Percentiles rank a stretch among this genome's conserved stretches.
Evolutionary conservation across 1,139 yeast species (phyloP).

Genomic region (Suhomyces coccinellae): DNA sequence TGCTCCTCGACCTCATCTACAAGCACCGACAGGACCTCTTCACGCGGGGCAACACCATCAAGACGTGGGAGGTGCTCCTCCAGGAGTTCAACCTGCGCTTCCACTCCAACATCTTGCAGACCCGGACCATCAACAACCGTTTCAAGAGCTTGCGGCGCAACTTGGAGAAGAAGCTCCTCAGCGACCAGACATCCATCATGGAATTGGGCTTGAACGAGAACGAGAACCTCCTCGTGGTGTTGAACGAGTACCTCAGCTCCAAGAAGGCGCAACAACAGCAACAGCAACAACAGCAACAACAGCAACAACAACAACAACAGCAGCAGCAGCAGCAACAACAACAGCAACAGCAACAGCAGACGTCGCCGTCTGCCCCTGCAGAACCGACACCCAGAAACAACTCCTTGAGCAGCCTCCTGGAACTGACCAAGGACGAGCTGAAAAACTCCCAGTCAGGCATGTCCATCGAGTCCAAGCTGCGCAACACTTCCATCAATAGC

Average conservation of each 20-base stretch:
- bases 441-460: too few relatives aligned
- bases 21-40: conserved; percentile 25
- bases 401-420: too few relatives aligned
- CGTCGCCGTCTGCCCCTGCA: too few relatives aligned
- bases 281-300: too few relatives aligned
- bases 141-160: conserved; percentile 27
- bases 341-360: too few relatives aligned
- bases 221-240: conserved; percentile 24
- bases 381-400: too few relatives aligned
- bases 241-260: conserved; percentile 18
- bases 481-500: neutral
- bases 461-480: too few relatives aligned
- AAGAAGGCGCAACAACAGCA: conserved; percentile 1
- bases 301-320: too few relatives aligned
- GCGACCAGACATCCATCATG: conserved; percentile 15
- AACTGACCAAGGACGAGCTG: too few relatives aligned
- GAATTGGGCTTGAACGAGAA: conserved; percentile 27
- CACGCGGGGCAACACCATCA: conserved; percentile 32
- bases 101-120: conserved; percentile 25
- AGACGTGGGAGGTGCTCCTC: conserved; percentile 31
- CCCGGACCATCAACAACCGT: conserved; percentile 33
- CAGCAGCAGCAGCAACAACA: too few relatives aligned
- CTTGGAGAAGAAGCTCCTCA: conserved; percentile 23
- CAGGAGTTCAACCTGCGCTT: conserved; percentile 25
- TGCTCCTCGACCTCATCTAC: conserved; percentile 23